Evolutionary conservation across 192 early-diverging fungal genomes (phyloP).

Genomic region (Haplosporangium gracile): DNA sequence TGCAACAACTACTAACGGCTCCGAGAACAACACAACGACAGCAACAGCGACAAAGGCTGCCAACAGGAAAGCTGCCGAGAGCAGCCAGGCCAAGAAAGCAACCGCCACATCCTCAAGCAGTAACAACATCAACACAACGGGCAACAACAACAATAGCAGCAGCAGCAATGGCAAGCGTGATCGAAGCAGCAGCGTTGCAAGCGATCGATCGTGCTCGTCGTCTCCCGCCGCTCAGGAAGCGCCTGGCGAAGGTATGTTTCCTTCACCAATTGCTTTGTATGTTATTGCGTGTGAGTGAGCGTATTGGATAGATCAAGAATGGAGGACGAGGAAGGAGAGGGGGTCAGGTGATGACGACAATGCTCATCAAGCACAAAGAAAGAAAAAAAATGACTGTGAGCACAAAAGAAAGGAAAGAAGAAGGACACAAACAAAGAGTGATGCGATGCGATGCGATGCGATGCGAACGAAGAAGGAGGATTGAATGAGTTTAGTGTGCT

Average conservation of each 20-base stretch:
- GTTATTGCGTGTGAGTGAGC: not conserved
- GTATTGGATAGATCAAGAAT: not conserved
- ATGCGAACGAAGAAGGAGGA: not conserved
- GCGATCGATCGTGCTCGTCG: constrained; percentile 24
- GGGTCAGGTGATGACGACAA: constrained; percentile 9
- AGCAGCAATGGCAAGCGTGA: constrained; percentile 23
- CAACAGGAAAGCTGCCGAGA: not conserved
- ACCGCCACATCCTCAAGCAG: not conserved
- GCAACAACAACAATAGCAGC: not conserved
- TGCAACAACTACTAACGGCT: not conserved
- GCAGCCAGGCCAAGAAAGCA: not conserved
- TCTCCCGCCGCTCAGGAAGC: constrained; percentile 3
- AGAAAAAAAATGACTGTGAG: not conserved
- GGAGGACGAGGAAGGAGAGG: too few species aligned
- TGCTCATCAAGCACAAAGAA: constrained; percentile 1
- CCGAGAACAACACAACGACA: not conserved
- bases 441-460: not conserved
- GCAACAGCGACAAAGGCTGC: not conserved
- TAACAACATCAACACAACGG: not conserved
- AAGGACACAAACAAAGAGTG: not conserved
- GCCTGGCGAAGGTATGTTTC: constrained; percentile 36
- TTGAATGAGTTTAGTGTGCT: not conserved
- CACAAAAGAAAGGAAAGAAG: not conserved
- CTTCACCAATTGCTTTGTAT: not conserved
- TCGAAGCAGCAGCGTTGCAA: constrained; percentile 36